Base-by-base conservation (phyloP, 179 eudicot species). In the Silene vulgaris region DNA sequence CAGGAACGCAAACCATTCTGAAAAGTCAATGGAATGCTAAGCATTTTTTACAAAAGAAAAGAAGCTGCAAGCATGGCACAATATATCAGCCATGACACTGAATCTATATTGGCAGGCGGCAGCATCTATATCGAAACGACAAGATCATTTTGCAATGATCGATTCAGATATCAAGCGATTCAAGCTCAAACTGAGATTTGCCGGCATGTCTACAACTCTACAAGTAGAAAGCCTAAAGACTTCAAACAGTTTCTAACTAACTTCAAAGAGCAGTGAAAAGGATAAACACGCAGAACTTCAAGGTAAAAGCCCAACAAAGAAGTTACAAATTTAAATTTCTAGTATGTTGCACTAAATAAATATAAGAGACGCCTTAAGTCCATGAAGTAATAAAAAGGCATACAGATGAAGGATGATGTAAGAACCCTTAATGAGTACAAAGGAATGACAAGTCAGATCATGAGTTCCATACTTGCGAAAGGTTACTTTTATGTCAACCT, bases 1-100 rank as follows among this genome's bases (percentile, higher is more conserved):
- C 79, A 95, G 71, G 80, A 95, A 95, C 26, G 90, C 87, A 88
- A 83, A 90, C 95, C 93, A 90, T 74, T 93, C 99, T 95, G 91
- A 78, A 81, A 86, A 68, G 68, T 68, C 63, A 59, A 75, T 21
- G 32, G 74, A 61, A 23, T 60, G 14, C 48, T 75, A 62, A 57
- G 61, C 45, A 57, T 75, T 45, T 72, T 37, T 0, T 62, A 59
- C 17, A 17, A 21, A 17, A 43, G 0, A 21, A 65, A n/a, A 74
- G 57, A 7, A 17, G 3, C 59, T 52, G 17, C 59, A 52, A 52
- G 59, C 57, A 50, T 50, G 57, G 57, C 57, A 14, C 17, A 8
- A 13, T 13, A 52, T 14, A 52, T 52, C 19, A 52, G 59, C 17
- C 17, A 16, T 52, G 59, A 52, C 59, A 52, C 59, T 3, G 4